Evolutionary conservation across 1,284 basidiomycete species (phyloP).

Genomic region (Apiotrichum gracile): DNA sequence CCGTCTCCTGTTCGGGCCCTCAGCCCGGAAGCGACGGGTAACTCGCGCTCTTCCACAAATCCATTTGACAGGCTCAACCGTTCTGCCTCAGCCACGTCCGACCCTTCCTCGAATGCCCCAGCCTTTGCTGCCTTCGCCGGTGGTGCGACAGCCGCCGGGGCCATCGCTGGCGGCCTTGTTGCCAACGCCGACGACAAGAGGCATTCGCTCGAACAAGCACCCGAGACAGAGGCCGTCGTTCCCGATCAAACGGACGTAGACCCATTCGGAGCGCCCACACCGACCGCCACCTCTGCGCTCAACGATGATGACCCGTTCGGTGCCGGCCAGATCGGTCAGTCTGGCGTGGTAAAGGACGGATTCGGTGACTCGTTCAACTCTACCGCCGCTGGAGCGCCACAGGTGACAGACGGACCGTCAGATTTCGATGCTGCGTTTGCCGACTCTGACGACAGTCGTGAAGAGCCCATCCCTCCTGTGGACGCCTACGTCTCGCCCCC

Average conservation of each 20-base stretch:
- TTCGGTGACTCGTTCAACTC: constrained; percentile 37
- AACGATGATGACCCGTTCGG: constrained; percentile 21
- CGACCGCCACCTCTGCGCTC: not conserved
- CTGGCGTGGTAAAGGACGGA: constrained; percentile 28
- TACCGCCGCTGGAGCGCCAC: constrained; percentile 39
- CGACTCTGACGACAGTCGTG: constrained; percentile 55
- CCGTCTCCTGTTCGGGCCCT: constrained; percentile 47
- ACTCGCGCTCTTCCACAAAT: constrained; percentile 71
- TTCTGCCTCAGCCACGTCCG: not conserved
- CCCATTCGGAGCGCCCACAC: constrained; percentile 55
- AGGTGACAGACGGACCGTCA: constrained; percentile 41
- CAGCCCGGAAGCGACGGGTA: constrained; percentile 47
- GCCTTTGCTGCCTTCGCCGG: not conserved
- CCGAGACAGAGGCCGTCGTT: no score
- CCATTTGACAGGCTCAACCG: constrained; percentile 68
- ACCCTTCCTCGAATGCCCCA: not conserved
- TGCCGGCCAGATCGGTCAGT: not conserved
- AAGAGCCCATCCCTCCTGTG: not conserved
- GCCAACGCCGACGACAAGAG: no score
- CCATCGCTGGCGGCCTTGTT: no score
- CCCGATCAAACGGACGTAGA: no score
- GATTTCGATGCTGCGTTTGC: constrained; percentile 46
- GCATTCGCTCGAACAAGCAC: no score
- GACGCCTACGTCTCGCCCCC: not conserved
- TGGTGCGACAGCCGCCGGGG: no score